Evolutionary conservation across 345 rosid species (phyloP), one percentile per base, ranked within the genome.

Genomic region (Brassica napus): DNA sequence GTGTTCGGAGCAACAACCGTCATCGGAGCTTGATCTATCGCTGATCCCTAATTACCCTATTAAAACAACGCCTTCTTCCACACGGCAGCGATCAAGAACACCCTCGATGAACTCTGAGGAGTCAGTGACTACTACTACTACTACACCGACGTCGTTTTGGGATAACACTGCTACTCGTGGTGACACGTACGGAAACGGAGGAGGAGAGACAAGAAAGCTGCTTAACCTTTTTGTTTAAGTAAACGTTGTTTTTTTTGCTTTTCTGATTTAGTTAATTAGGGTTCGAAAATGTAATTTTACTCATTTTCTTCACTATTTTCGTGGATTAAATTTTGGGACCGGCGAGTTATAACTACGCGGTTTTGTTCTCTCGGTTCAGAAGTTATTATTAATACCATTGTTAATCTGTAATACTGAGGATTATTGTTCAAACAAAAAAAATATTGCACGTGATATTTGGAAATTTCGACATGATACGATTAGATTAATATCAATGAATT

Each of bases 71-170:
- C 61, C 79, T 28, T 49, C 75, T 61, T 69, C 66, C 1, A 54
- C 58, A 6, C 72, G 76, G 39, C 75, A 87, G 63, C 82, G 96
- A 63, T 86, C 90, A 1, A 86, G 65, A 30, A 85, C 92, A 26
- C 94, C 94, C 65, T 94, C 97, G 15, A 88, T 91, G 97, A 91
- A 88, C 80, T 94, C 97, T 2, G 97, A 91, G 86, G 97, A 86
- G 57, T 94, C 97, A 1, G 93, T 65, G 11, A 90, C 90, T 31
- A 70, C 76, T 0, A 74, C 76, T 0, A 74, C 73, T 2, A 68
- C 63, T 73, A 49, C 57, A 49, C 57, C 79, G 63, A 15, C 94
- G 28, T 87, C 98, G 23, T 88, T 89, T 70, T 85, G 85, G 7
- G 91, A 88, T 6, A 88, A 88, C 2, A 86, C 84, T 37, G 84